Evolutionary conservation across 2,329 filamentous ascomycete species (phyloP), one percentile per base, ranked within the genome.

Genomic region (Pseudogymnoascus sp.): DNA sequence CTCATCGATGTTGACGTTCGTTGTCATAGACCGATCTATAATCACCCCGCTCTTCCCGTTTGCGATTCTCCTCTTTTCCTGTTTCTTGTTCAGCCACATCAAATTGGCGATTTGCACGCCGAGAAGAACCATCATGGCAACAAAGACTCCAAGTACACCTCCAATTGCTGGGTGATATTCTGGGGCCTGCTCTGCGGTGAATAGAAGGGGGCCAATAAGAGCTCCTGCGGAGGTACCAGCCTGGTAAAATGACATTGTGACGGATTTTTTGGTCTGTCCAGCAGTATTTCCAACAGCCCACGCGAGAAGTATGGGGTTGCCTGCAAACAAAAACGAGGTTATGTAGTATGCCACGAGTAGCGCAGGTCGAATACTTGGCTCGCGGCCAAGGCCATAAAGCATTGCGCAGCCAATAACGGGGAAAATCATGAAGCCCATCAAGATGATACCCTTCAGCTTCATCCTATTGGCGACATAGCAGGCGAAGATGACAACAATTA

Each of bases 231-330:
- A 80, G 2, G 79, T 78, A 0, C 82, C 85, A 1, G 82, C 84
- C 65, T 86, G 85, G 75, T 82, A 88, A 0, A 87, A 72, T 0
- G 81, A 82, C 78, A 87, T 84, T 41, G 84, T 78, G 57, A 82
- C 77, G 0, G 83, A 84, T 68, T 86, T 86, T 72, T 89, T 88
- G 2, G 85, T 88, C 12, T 80, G 82, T 8, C 86, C 87, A 0
- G 78, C 86, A 0, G 84, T 88, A 70, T 89, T 89, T 12, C 81
- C 83, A 5, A 88, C 79, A 62, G 88, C 84, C 86, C 86, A 90
- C 0, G 82, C 80, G 0, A 88, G 81, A 25, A 87, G 81, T 7
- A 89, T 74, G 0, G 85, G 85, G 66, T 86, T 87, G 1, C 80
- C 82, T 1, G 83, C 84, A 64, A 84, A 89, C 6, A 88, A 74